A percentile compares a stretch with the other conserved stretches of the same genome.
Evolutionary conservation across 495 filamentous ascomycete genomes (phyloP).

Genomic region (Xylaria telfairii): DNA sequence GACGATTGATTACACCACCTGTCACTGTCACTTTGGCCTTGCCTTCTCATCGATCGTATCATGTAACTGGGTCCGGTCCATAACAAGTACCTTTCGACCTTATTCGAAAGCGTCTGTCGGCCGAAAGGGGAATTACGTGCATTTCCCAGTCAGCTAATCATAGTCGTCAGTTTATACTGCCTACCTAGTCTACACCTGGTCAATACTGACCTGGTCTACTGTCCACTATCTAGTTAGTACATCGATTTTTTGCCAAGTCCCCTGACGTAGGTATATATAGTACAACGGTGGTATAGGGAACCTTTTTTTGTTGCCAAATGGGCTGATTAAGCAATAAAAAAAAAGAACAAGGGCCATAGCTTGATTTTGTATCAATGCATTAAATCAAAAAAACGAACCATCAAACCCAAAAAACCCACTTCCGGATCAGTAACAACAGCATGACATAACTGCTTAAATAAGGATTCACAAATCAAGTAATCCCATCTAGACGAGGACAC

Average conservation of each 20-base stretch:
- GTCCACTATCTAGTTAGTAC: too few species aligned
- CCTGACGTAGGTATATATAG: too few species aligned
- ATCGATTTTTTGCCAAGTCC: too few species aligned
- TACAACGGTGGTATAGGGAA: too few species aligned
- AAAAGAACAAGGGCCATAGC: background rate
- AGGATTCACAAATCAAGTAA: background rate
- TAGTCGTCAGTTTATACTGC: too few species aligned
- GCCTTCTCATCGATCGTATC: background rate
- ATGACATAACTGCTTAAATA: background rate
- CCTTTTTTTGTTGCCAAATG: too few species aligned
- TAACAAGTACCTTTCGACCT: too few species aligned
- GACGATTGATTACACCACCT: background rate
- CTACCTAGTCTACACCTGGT: too few species aligned
- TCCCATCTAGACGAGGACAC: background rate
- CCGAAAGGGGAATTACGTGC: background rate
- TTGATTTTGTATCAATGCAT: constrained; percentile 4
- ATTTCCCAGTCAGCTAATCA: too few species aligned
- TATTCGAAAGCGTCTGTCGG: background rate
- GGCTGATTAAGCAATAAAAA: background rate
- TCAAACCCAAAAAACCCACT: too few species aligned
- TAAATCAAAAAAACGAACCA: constrained; percentile 2
- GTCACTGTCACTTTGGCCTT: too few species aligned
- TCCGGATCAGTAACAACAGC: background rate
- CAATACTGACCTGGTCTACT: too few species aligned
- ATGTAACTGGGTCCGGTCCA: background rate